phyloP scores from a whole-genome alignment of 371 early-diverging fungal genomes.

The Circinella minor region DNA sequence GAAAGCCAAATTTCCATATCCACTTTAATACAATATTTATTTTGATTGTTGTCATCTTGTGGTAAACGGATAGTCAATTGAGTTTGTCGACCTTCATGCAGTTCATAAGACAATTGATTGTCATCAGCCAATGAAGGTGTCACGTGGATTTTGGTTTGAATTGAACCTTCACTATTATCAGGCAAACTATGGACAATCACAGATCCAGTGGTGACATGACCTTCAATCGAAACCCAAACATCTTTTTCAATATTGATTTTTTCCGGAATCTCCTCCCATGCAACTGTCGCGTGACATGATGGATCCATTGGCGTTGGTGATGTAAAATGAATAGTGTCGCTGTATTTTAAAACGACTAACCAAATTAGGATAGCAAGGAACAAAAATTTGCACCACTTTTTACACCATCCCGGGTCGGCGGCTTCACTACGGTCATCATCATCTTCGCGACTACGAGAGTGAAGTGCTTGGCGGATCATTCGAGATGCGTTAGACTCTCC shows the following conservation, averaged over 20 bases:
- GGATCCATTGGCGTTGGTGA: background rate
- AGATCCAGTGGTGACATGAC: constrained; percentile 15
- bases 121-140: constrained; percentile 8
- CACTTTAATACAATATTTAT: constrained; percentile 2
- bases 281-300: constrained; percentile 15
- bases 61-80: constrained; percentile 17
- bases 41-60: background rate
- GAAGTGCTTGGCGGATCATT: constrained; percentile 7
- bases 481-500: background rate
- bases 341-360: constrained; percentile 27
- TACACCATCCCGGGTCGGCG: constrained; percentile 19
- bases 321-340: constrained; percentile 5
- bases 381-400: constrained; percentile 29
- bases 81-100: constrained; percentile 15
- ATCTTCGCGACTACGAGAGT: background rate
- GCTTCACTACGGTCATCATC: constrained; percentile 14
- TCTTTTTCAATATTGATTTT: constrained; percentile 19
- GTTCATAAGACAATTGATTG: constrained; percentile 6
- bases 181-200: constrained; percentile 18
- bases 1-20: constrained; percentile 31
- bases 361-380: constrained; percentile 23
- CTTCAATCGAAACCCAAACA: constrained; percentile 13
- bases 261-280: constrained; percentile 23
- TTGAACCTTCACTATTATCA: constrained; percentile 17
- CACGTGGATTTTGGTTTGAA: constrained; percentile 15